Evolutionary conservation across 768 basidiomycete genomes (phyloP), one percentile per base, ranked within the genome.

Genomic region (Neoboletus brunneissimus): DNA sequence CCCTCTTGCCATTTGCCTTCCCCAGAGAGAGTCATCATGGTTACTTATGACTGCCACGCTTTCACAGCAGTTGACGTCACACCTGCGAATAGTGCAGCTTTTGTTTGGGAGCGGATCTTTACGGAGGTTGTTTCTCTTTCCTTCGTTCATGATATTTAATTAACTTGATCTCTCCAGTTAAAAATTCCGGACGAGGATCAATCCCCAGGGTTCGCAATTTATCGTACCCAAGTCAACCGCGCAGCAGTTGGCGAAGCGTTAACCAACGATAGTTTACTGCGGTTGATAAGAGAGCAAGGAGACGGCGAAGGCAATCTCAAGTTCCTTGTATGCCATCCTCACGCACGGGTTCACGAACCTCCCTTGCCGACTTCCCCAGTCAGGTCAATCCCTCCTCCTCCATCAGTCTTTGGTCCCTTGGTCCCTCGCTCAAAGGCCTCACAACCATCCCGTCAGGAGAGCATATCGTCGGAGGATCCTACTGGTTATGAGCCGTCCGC

Each of bases 121-220:
- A 82, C 81, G 60, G 89, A 89, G 80, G 91, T 91, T 50, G 37
- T 77, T 72, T 40, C 12, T 42, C 46, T 38, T 6, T 38, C 53
- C 12, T 51, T 59, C 29, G 18, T 51, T 47, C 50, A 35, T 37
- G 12, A 34, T 27, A 22, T 13, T 42, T 51, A 49, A 38, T 37
- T 66, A 43, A 56, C 48, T 34, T 32, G 16, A 15, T 32, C 40
- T 27, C 44, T 57, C 8, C 59, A 93, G 91, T 76, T 94, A 58
- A 83, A 85, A 67, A 88, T 98, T 42, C 79, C 80, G 37, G 91
- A 93, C 64, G 94, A 95, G 56, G 91, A 96, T 54, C 86, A 89
- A 67, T 70, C 78, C 9, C 55, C 67, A 9, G 83, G 80, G 29
- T 87, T 87, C 67, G 83, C 86, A 25, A 88, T 98, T 53, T 94